A percentile compares a stretch with the other conserved stretches of the same genome.
These are phyloP conservation scores for Aristolochia californica DNA, from an alignment of 164 flowering plant genomes.

Conservation along the genomic window DNA sequence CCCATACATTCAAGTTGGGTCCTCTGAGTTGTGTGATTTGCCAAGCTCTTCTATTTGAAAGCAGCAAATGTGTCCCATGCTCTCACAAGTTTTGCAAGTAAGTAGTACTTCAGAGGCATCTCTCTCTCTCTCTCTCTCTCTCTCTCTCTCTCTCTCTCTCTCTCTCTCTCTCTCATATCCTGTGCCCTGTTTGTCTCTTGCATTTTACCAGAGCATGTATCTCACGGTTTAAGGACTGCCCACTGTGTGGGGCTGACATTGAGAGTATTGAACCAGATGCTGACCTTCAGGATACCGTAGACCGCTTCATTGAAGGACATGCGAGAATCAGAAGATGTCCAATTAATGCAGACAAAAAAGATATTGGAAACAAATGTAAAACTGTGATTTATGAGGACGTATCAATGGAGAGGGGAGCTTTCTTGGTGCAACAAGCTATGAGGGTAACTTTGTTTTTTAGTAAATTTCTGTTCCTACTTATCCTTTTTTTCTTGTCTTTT, in stretches of 20 bases:
- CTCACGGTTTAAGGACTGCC: conserved; percentile 82
- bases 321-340: conserved; percentile 82
- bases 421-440: conserved; percentile 97
- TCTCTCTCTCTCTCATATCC: no score
- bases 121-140: neutral
- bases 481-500: neutral
- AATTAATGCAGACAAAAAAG: conserved; percentile 22
- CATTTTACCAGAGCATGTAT: conserved; percentile 54
- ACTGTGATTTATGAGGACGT: conserved; percentile 80
- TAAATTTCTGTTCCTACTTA: neutral
- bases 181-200: neutral
- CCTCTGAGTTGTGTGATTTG: conserved; percentile 91
- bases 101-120: conserved; percentile 10
- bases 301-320: conserved; percentile 94
- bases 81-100: conserved; percentile 92
- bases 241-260: conserved; percentile 92
- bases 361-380: conserved; percentile 24
- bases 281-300: conserved; percentile 65
- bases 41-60: conserved; percentile 81
- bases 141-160: neutral
- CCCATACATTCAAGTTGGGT: conserved; percentile 76
- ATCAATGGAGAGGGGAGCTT: conserved; percentile 88
- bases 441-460: conserved; percentile 44
- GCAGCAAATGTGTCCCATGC: conserved; percentile 79
- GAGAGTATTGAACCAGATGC: conserved; percentile 64